phyloP scores from a whole-genome alignment of 1,139 yeast species.

The Sugiyamaella neomexicana region DNA sequence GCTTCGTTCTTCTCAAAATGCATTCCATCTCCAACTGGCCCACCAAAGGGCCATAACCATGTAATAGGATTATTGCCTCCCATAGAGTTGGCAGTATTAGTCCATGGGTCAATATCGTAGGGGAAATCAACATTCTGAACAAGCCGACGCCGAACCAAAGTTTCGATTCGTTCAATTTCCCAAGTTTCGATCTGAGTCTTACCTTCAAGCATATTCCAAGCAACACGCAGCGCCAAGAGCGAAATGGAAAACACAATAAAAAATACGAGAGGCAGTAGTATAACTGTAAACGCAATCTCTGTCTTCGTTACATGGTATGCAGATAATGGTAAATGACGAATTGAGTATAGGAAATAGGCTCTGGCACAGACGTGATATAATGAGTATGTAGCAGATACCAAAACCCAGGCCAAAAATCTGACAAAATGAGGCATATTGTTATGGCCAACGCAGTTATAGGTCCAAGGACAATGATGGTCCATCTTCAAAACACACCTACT shows the following conservation, averaged over 20 bases:
- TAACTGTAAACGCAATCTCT: constrained; percentile 57
- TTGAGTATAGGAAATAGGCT: constrained; percentile 50
- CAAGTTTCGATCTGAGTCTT: constrained; percentile 89
- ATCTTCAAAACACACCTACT: constrained; percentile 63
- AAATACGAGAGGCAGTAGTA: constrained; percentile 56
- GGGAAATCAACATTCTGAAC: constrained; percentile 58
- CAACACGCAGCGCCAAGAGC: constrained; percentile 60
- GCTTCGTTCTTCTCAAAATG: constrained; percentile 55
- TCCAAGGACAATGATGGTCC: constrained; percentile 94
- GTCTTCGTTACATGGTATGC: constrained; percentile 44
- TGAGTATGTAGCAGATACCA: constrained; percentile 55
- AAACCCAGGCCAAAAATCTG: constrained; percentile 72
- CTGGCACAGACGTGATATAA: constrained; percentile 48
- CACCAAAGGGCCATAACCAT: constrained; percentile 74
- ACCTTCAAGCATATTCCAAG: constrained; percentile 61
- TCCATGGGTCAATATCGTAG: constrained; percentile 63
- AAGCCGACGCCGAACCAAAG: constrained; percentile 51
- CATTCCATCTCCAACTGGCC: constrained; percentile 55
- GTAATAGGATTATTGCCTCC: constrained; percentile 37
- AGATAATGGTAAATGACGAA: constrained; percentile 53
- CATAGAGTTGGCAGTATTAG: constrained; percentile 49
- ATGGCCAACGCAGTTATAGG: constrained; percentile 80
- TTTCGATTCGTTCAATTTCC: constrained; percentile 82
- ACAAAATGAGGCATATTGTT: constrained; percentile 78
- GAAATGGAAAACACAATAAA: constrained; percentile 61